Base-by-base conservation (phyloP, 371 early-diverging fungal genomes). In the Blakeslea trispora region DNA sequence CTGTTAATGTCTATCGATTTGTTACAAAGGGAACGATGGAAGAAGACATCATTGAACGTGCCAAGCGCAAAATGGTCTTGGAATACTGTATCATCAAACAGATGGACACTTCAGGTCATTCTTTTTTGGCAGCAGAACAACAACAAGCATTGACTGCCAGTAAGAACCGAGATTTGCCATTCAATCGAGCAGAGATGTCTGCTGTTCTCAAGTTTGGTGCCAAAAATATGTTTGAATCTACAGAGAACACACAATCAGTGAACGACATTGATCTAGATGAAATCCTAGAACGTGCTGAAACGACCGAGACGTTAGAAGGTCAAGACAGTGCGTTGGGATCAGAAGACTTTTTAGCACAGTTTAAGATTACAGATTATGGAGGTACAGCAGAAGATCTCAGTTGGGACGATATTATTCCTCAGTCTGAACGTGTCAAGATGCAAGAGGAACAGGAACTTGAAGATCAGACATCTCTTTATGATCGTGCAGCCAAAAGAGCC, bases 11-110 rank as follows among this genome's bases (percentile, higher is more conserved):
- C 2, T 99, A 99, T 69, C 88, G 99, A 42, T 93, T 99, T 60
- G 92, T 99, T 9, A 88, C 97, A 34, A 96, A 98, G 64, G 95
- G 92, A 45, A 98, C 99, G 0, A 93, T 99, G 66, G 99, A 99
- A 64, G 99, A 99, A 72, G 94, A 94, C 35, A 95, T 99, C 58
- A 82, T 98, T 45, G 96, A 98, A 69, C 91, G 98, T 11, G 99
- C 99, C 35, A 98, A 97, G 70, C 84, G 94, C 62, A 99, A 99
- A 71, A 97, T 96, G 97, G 97, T 99, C 17, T 80, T 99, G 2
- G 99, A 98, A 68, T 95, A 97, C 77, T 93, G 91, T 65, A 91
- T 99, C 64, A 98, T 99, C 74, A 94, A 93, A 63, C 92, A 94
- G 62, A 97, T 99, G 98, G 97, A 98, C 66, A 96, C 96, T 0